These are phyloP conservation scores for Pyrus communis DNA, from an alignment of 306 rosid genomes.

Conservation along the genomic window DNA sequence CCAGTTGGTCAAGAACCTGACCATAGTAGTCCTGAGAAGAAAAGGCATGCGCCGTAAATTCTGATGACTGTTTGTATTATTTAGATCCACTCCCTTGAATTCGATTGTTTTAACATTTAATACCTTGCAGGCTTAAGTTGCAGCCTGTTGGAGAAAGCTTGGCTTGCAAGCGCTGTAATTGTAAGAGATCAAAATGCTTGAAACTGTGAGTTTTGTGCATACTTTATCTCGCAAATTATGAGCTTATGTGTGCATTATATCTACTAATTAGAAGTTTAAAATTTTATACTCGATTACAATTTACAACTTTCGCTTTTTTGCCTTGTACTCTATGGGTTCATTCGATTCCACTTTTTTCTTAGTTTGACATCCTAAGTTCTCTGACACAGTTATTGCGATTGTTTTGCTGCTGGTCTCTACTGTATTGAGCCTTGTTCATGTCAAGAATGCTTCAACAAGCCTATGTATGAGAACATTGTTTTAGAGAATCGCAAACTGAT, in stretches of 20 bases:
- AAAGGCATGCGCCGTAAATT: conserved; percentile 39
- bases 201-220: conserved; percentile 58
- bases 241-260: neutral
- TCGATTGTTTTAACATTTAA: neutral
- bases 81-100: conserved; percentile 18
- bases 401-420: conserved; percentile 91
- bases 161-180: conserved; percentile 71
- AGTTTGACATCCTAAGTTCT: neutral
- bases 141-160: conserved; percentile 49
- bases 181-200: conserved; percentile 91
- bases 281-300: neutral
- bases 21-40: conserved; percentile 70
- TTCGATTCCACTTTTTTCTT: neutral
- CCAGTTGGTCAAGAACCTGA: conserved; percentile 38
- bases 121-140: conserved; percentile 54
- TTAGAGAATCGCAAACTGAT: conserved; percentile 74
- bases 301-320: no score
- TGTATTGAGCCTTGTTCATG: conserved; percentile 85
- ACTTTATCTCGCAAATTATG: conserved; percentile 16
- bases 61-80: neutral
- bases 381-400: conserved; percentile 67
- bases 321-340: neutral
- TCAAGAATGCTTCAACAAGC: conserved; percentile 77
- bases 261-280: neutral
- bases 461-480: conserved; percentile 67